Base-by-base conservation (phyloP, 495 filamentous ascomycete species). In the Aspergillus ellipticus region DNA sequence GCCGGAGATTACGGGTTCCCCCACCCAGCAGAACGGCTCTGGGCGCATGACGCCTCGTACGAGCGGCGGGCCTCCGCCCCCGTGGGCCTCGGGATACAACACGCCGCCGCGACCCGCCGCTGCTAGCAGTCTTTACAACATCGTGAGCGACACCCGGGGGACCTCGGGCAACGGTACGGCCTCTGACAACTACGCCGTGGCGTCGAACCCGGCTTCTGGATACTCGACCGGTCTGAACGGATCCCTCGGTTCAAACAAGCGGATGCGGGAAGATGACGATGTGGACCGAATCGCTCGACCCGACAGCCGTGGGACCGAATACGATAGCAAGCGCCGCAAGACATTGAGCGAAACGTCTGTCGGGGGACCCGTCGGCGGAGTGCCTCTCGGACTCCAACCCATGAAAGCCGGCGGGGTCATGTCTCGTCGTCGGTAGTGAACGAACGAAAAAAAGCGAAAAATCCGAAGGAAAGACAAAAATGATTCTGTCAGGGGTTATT, bases 1-100 rank as follows among this genome's bases (percentile, higher is more conserved):
- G 5, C 84, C 92, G 2, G 92, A 96, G 54, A 86, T 97, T 75
- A 88, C 84, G 4, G 88, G 87, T 10, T 96, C 94, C 41, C 90
- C 91, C 11, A 80, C 76, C n/a, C 89, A 95, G 62, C 90, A 91
- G 60, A 87, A 86, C 42, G 88, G 84, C 9, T 95, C 92, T 17
- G 92, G 90, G 35, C 83, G 90, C 35, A 90, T 91, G 51, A 97
- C 94, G 10, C 92, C 93, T 13, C 83, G 94, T 50, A 94, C 89
- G 0, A 77, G 83, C 20, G 76, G 79, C 15, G 74, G 81, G 6
- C 78, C 85, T 19, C 78, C 86, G 20, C 75, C 82, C 6, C 90
- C 94, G 68, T 97, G 93, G 79, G 79, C 77, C 3, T 78, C 83
- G 5, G 92, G 90, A 45, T 93, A 89, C 69, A 85, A 77, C 53